Percentiles rank a stretch among this genome's conserved stretches.
These are phyloP conservation scores for Bryoerythrophyllum caledonicum DNA, from an alignment of 225 moss, liverwort and hornwort genomes.

Conservation along the genomic window DNA sequence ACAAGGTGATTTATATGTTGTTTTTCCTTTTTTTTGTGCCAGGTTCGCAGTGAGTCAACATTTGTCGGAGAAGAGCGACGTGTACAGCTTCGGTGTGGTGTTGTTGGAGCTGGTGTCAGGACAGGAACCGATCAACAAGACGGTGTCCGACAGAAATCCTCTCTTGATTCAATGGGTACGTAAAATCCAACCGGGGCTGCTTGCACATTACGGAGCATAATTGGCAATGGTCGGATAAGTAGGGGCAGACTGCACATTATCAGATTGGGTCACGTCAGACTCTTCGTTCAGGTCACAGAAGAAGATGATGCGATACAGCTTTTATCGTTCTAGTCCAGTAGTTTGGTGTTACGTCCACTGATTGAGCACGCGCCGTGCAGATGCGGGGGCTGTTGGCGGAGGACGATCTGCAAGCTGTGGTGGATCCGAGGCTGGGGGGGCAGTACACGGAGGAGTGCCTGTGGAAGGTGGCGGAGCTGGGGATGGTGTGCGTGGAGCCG, in stretches of 20 bases:
- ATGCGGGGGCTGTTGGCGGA: slow-evolving; percentile 33
- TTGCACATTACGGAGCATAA: no score
- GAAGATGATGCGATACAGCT: no score
- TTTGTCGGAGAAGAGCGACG: slow-evolving; percentile 53
- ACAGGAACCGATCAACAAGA: slow-evolving; percentile 34
- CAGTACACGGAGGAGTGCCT: slow-evolving; percentile 31
- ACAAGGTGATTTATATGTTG: not conserved
- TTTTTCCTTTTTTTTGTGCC: not conserved
- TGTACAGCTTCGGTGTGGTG: slow-evolving; percentile 56
- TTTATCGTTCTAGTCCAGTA: no score
- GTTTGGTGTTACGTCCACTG: no score
- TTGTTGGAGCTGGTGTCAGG: slow-evolving; percentile 53
- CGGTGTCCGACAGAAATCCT: slow-evolving; percentile 22
- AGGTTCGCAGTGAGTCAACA: slow-evolving; percentile 32
- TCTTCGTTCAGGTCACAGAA: no score
- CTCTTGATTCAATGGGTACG: slow-evolving; percentile 42
- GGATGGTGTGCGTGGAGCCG: slow-evolving; percentile 52
- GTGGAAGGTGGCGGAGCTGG: slow-evolving; percentile 49
- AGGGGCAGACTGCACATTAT: no score
- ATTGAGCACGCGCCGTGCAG: slow-evolving; percentile 11
- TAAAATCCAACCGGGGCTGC: no score
- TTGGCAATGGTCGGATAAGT: no score
- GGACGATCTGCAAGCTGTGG: slow-evolving; percentile 27
- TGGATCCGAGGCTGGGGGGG: slow-evolving; percentile 40
- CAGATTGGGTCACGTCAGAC: no score